Evolutionary conservation across 1,284 basidiomycete species (phyloP), one percentile per base, ranked within the genome.

Genomic region (Coniferiporia weirii): DNA sequence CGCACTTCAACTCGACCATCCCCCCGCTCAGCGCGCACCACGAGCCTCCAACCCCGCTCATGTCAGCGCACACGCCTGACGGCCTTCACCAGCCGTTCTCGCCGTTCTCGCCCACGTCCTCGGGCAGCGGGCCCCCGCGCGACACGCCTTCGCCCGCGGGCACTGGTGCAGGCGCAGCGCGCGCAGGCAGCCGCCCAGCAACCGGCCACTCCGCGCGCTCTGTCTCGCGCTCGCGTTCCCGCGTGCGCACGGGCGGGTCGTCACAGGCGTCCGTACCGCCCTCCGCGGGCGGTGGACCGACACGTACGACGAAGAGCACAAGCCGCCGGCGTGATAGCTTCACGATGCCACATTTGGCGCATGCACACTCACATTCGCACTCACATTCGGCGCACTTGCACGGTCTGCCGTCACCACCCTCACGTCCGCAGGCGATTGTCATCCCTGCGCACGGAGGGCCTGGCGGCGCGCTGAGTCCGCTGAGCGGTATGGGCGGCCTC

Each of bases 161-260:
- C 34, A 34, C 22, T 13, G 57, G 52, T 17, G 52, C 45, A 12
- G 36, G 46, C 22, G 22, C 49, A 40, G 56, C 40, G 12, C 50
- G 52, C n/a, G 50, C 36, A 53, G 49, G 49, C 22, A 46, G 55
- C 32, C 54, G 55, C 52, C 54, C 67, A 67, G 8, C 69, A 69
- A 56, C 66, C 56, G 54, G 63, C 57, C 60, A 63, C 60, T 34
- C 63, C 44, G 40, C 50, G 44, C 58, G 63, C 15, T 66, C 70
- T 2, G 73, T 73, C 61, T 75, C 77, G 6, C 72, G 79, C 22
- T 82, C 81, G 2, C 74, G 83, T 36, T 83, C 80, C 17, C 69
- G 72, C 52, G 20, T 48, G 63, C 68, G 22, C 15, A 38, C 51
- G 15, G 46, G 51, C 13, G 36, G 43, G 20, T 53, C 48, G 43